Base-by-base conservation (phyloP, 179 eudicot species). In the Silene vulgaris region DNA sequence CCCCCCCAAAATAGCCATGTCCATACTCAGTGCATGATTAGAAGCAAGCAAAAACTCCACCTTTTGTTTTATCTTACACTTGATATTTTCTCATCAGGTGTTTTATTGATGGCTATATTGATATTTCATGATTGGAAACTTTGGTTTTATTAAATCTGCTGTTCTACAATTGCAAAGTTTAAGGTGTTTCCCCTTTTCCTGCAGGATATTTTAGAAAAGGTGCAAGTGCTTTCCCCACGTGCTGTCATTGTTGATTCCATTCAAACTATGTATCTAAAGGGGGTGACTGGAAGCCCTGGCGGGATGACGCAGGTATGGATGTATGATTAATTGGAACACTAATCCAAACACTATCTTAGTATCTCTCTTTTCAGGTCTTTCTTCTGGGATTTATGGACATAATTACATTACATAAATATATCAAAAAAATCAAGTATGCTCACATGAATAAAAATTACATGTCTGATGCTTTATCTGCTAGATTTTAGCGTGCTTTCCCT, bases 241-340 rank as follows among this genome's bases (percentile, higher is more conserved):
- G 97, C 96, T 83, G 74, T 96, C 78, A 73, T 96, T 74, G 72
- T 96, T 64, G 99, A 96, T 81, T 96, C 99, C 64, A 89, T 96
- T 83, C 99, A 96, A 80, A 93, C 99, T 65, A 93, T 90, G 62
- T 91, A 89, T 81, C 73, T 96, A 76, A 86, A 72, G 57, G 96
- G 89, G 72, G 97, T 90, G 69, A 61, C 93, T 23, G 97, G 98
- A 83, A 87, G 96, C 78, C 89, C 97, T 66, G 99, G 99, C 73
- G 90, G 97, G 74, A 16, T 85, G 60, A 7, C 14, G 5, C 99
- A 96, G 99, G 99, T 95, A 81, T 71, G 69, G 9, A 8, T 8
- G 12, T 43, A 43, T 71, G 64, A 29, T 13, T 54, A 28, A 70
- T 23, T 29, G 19, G 13, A 65, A 28, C 13, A 54, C 60, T 37